phyloP scores from a whole-genome alignment of 2,329 filamentous ascomycete species.

The Coniochaeta sp. region DNA sequence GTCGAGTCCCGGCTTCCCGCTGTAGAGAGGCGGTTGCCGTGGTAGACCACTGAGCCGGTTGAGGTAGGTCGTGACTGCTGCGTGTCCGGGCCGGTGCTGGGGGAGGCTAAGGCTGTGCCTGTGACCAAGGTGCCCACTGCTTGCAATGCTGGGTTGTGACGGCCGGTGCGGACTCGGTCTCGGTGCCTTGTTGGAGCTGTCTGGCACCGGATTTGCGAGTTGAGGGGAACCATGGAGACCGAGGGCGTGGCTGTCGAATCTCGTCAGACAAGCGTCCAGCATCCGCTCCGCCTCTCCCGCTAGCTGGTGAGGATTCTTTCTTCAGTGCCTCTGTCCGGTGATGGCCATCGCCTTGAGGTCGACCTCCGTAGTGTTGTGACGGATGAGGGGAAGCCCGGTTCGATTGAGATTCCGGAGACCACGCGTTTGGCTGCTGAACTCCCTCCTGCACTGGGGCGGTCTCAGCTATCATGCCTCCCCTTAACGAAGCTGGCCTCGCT shows the following conservation, averaged over 20 bases:
- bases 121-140: background rate
- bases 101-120: background rate
- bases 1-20: background rate
- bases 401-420: too few relatives aligned
- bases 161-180: background rate
- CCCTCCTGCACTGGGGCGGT: too few relatives aligned
- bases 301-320: too few relatives aligned
- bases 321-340: too few relatives aligned
- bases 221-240: background rate
- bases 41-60: slow-evolving; percentile 4
- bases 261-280: too few relatives aligned
- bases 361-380: background rate
- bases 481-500: too few relatives aligned
- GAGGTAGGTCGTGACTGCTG: background rate
- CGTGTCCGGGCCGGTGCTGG: background rate
- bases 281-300: too few relatives aligned
- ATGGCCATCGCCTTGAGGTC: too few relatives aligned
- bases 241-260: background rate
- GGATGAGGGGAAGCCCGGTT: too few relatives aligned
- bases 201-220: background rate
- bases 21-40: background rate
- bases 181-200: background rate
- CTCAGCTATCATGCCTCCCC: too few relatives aligned
- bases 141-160: background rate
- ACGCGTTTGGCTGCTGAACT: too few relatives aligned